Base-by-base conservation (phyloP, 176 grass and related monocot species). In the Poa pratensis region DNA sequence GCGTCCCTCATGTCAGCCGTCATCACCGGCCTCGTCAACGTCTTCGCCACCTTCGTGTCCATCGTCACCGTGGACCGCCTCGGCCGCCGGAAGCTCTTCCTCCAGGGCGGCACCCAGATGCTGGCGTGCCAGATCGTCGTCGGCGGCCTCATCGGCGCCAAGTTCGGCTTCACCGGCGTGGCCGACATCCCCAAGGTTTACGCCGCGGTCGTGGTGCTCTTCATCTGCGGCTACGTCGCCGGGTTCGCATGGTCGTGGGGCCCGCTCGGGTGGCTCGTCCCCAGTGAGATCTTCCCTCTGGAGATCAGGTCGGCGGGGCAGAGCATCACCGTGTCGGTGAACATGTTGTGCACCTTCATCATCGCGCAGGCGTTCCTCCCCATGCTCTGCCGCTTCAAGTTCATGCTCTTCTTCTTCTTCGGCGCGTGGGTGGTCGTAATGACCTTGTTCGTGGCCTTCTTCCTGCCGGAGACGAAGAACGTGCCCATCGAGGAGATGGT, bases 171-270 rank as follows among this genome's bases (percentile, higher is more conserved):
- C 48, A 60, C 83, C 53, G 95, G 95, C 20, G 93, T 92, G 12
- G 93, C 90, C 3, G 32, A 51, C 12, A 91, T 98, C 50, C 86
- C 92, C 68, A 95, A 89, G 87, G 52, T 3, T 13, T 90, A 98
- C 60, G 83, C 95, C 8, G 87, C 91, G 26, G 69, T 98, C 39
- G 91, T 98, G 39, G 95, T 98, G 85, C 34, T 90, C 61, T 98
- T 99, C 93, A 96, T 99, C 86, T 99, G 96, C 86, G 54, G 88
- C 2, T 99, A 99, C 51, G 93, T 96, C 6, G 93, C 96, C 16
- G 96, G 91, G 0, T 99, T 99, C 90, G 96, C 96, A 0, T 99
- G 93, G 93, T 99, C 96, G 2, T 99, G 96, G 96, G 96, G 96
- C 0, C 96, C 96, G 1, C 93, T 99, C 3, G 96, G 96, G 0